Evolutionary conservation across 257 asterid species (phyloP).

Genomic region (Nicotiana benthamiana): DNA sequence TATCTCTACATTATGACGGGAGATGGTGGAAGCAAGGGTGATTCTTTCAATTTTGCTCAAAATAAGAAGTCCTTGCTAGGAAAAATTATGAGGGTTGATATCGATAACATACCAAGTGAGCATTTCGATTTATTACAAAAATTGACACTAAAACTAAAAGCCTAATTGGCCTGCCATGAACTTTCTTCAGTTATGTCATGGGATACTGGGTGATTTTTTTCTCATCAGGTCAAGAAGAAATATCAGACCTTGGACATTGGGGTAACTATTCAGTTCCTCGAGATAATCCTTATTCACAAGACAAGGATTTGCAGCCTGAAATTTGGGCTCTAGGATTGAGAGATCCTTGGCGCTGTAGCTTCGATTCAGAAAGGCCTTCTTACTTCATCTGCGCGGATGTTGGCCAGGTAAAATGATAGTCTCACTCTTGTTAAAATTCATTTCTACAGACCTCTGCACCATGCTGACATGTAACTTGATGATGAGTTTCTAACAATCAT

Average conservation of each 20-base stretch:
- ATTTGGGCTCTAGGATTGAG: conserved; percentile 83
- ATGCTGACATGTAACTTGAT: background rate
- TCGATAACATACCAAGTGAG: conserved; percentile 70
- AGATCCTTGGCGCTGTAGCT: conserved; percentile 94
- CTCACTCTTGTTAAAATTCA: background rate
- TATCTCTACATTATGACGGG: conserved; percentile 78
- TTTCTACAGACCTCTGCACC: background rate
- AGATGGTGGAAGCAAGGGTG: conserved; percentile 85
- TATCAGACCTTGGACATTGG: conserved; percentile 53
- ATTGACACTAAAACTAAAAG: background rate
- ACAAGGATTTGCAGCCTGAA: conserved; percentile 53
- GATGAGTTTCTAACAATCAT: background rate
- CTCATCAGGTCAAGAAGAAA: conserved; percentile 46
- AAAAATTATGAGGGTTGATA: conserved; percentile 74
- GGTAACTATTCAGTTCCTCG: conserved; percentile 72
- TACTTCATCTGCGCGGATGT: conserved; percentile 72
- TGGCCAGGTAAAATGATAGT: conserved; percentile 51
- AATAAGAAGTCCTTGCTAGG: conserved; percentile 85
- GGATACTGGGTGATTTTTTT: background rate
- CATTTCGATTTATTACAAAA: background rate
- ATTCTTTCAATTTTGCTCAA: conserved; percentile 73
- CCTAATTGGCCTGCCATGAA: background rate
- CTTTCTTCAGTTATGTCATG: background rate
- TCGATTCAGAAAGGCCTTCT: conserved; percentile 83
- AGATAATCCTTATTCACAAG: conserved; percentile 66